phyloP scores from a whole-genome alignment of 2,329 filamentous ascomycete species.

The Hypoxylon sp. region DNA sequence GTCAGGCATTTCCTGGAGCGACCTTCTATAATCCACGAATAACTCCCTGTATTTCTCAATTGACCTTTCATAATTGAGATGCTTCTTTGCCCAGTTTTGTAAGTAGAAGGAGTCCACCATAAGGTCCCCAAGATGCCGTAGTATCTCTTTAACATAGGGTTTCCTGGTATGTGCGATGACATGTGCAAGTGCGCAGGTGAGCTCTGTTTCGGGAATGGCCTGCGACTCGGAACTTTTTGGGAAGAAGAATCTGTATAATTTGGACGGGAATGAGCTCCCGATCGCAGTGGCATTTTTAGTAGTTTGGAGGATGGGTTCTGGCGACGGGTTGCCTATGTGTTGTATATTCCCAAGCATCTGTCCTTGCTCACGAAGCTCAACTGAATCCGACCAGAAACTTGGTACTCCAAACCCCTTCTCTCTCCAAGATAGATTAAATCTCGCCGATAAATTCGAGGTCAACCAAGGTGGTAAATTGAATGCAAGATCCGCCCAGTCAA shows the following conservation, averaged over 20 bases:
- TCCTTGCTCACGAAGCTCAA: slow-evolving; percentile 1
- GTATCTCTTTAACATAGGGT: not conserved
- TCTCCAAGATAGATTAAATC: slow-evolving; percentile 2
- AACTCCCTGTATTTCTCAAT: not conserved
- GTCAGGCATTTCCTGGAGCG: not conserved
- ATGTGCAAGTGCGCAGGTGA: not conserved
- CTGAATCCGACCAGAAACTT: not conserved
- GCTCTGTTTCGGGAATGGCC: not conserved
- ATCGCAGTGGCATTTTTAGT: not conserved
- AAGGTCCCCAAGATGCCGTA: not conserved
- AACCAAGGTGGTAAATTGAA: slow-evolving; percentile 26
- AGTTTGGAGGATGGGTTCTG: not conserved
- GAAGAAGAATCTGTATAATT: not conserved
- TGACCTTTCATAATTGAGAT: not conserved
- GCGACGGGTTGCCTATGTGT: not conserved
- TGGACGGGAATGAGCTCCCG: not conserved
- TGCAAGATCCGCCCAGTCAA: slow-evolving; percentile 30
- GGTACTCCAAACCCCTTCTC: not conserved
- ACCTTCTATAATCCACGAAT: not conserved
- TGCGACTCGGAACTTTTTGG: not conserved
- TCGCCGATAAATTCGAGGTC: slow-evolving; percentile 8
- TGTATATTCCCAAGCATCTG: slow-evolving; percentile 4
- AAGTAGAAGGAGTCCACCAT: not conserved
- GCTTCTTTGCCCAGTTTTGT: not conserved
- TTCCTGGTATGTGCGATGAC: not conserved